Conservation (phyloP, 2,329 filamentous ascomycete genomes). For the Monilinia fructicola region DNA sequence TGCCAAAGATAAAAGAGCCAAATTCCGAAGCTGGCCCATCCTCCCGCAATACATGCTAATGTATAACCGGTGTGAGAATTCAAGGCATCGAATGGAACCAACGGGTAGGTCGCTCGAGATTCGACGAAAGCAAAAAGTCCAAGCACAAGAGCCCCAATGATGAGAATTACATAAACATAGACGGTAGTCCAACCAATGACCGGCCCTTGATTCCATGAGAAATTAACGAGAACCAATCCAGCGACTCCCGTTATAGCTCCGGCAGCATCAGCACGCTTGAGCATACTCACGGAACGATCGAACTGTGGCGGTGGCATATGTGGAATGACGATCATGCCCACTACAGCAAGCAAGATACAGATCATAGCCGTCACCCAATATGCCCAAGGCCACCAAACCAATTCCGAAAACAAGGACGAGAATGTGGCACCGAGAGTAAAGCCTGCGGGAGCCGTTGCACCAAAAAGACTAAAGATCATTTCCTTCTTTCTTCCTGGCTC, state of each 20-base stretch:
- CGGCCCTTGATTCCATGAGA: slow-evolving; percentile 50
- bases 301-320: slow-evolving; percentile 38
- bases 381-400: slow-evolving; percentile 52
- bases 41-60: slow-evolving; percentile 34
- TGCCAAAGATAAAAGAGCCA: slow-evolving; percentile 38
- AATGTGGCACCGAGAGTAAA: slow-evolving; percentile 47
- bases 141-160: slow-evolving; percentile 56
- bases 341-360: slow-evolving; percentile 41
- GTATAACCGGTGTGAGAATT: slow-evolving; percentile 52
- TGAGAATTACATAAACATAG: slow-evolving; percentile 48
- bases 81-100: slow-evolving; percentile 57
- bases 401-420: slow-evolving; percentile 43
- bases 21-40: slow-evolving; percentile 38
- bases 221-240: slow-evolving; percentile 55
- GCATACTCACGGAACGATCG: slow-evolving; percentile 34
- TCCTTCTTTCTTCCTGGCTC: slow-evolving; percentile 48
- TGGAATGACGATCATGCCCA: slow-evolving; percentile 45
- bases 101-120: slow-evolving; percentile 48
- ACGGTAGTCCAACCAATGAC: slow-evolving; percentile 34
- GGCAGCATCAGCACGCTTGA: slow-evolving; percentile 43
- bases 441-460: slow-evolving; percentile 49
- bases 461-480: slow-evolving; percentile 49
- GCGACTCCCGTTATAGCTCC: slow-evolving; percentile 50
- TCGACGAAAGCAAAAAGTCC: slow-evolving; percentile 56
- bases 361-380: slow-evolving; percentile 49